A percentile compares a stretch with the other conserved stretches of the same genome.
phyloP scores from a whole-genome alignment of 2,329 filamentous ascomycete genomes.

The Metarhizium robertsii region DNA sequence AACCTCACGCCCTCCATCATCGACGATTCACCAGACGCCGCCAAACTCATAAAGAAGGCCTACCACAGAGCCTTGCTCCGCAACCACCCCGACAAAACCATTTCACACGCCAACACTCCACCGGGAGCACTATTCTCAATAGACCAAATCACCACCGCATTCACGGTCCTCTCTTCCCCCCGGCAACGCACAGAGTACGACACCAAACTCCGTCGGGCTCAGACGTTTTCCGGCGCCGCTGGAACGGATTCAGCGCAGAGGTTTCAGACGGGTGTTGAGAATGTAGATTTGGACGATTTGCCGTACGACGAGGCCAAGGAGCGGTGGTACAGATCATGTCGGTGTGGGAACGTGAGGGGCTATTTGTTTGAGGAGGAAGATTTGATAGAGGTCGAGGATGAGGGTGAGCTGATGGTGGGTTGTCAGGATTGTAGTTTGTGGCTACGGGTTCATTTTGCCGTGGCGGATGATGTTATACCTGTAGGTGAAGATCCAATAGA shows the following conservation, averaged over 20 bases:
- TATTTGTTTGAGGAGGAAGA: slow-evolving; percentile 51
- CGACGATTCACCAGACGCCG: slow-evolving; percentile 30
- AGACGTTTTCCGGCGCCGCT: slow-evolving; percentile 5
- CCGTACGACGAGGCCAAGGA: slow-evolving; percentile 37
- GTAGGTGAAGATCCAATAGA: slow-evolving; percentile 9
- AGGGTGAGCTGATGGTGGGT: slow-evolving; percentile 53
- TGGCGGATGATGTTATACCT: slow-evolving; percentile 30
- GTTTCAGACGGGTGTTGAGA: slow-evolving; percentile 53
- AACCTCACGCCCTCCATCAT: slow-evolving; percentile 41
- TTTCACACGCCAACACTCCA: neutral
- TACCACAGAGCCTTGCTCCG: slow-evolving; percentile 56
- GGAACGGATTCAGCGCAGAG: neutral
- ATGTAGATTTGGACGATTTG: slow-evolving; percentile 57
- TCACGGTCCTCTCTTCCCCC: slow-evolving; percentile 43
- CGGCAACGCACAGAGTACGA: slow-evolving; percentile 45
- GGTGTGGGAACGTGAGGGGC: slow-evolving; percentile 54
- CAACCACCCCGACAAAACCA: slow-evolving; percentile 55
- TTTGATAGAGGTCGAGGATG: slow-evolving; percentile 47
- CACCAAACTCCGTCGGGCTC: slow-evolving; percentile 29
- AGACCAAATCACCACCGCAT: slow-evolving; percentile 56
- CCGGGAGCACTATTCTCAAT: slow-evolving; percentile 34
- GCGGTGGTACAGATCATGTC: slow-evolving; percentile 49
- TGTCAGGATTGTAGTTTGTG: slow-evolving; percentile 59
- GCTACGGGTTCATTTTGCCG: slow-evolving; percentile 54
- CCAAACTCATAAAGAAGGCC: slow-evolving; percentile 47